Percentiles rank a stretch among this genome's conserved stretches.
Conservation (phyloP, 2,329 filamentous ascomycete species). For the Pyrenophora seminiperda region DNA sequence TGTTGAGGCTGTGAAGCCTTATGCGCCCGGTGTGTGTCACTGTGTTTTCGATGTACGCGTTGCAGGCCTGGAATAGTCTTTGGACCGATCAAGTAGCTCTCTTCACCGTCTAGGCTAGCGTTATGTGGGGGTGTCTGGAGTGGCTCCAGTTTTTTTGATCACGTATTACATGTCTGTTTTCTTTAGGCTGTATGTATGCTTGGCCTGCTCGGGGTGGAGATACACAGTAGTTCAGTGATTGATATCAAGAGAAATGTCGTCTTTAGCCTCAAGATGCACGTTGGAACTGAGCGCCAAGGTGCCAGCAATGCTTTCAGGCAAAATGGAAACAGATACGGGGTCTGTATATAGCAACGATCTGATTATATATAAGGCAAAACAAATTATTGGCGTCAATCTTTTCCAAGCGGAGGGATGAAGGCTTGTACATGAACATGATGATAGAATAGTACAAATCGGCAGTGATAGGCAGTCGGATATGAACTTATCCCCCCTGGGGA, state of each 20-base stretch:
- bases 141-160: background rate
- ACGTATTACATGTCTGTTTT: too few relatives aligned
- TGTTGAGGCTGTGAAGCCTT: constrained; percentile 62
- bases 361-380: background rate
- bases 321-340: background rate
- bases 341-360: background rate
- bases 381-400: background rate
- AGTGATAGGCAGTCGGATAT: too few relatives aligned
- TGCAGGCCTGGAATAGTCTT: background rate
- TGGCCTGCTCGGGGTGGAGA: background rate
- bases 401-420: too few relatives aligned
- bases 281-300: background rate
- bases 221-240: too few relatives aligned
- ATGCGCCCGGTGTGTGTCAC: constrained; percentile 66
- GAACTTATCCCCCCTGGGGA: too few relatives aligned
- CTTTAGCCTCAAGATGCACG: background rate
- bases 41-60: constrained; percentile 62
- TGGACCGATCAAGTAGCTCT: background rate
- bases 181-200: too few relatives aligned
- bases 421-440: too few relatives aligned
- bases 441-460: too few relatives aligned
- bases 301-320: background rate
- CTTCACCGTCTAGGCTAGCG: background rate
- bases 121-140: background rate
- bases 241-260: background rate